Conservation (phyloP, 1,284 basidiomycete species). For the Pascua guehoae region DNA sequence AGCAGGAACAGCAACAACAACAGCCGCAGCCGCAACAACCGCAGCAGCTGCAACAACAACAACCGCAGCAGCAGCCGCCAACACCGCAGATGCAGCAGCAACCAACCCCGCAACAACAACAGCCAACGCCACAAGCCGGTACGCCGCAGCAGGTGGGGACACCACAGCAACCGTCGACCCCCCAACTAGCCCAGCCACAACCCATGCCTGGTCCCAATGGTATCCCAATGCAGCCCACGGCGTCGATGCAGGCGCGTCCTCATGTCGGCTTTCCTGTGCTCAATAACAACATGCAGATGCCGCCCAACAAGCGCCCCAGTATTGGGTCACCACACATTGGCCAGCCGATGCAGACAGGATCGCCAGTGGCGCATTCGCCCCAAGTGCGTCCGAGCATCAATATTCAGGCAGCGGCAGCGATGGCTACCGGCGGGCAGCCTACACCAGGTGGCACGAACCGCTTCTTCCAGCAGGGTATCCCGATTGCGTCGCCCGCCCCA, state of each 20-base stretch:
- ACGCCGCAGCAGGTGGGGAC: slow-evolving; percentile 2
- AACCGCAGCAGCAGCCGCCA: slow-evolving; percentile 1
- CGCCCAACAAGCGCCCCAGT: slow-evolving; percentile 34
- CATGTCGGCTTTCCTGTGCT: slow-evolving; percentile 16
- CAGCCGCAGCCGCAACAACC: not conserved
- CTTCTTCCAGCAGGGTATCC: slow-evolving; percentile 38
- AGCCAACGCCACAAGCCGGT: not conserved
- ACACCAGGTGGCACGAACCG: slow-evolving; percentile 13
- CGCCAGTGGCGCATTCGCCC: slow-evolving; percentile 17
- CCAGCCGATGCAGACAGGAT: slow-evolving; percentile 2
- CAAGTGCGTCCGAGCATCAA: slow-evolving; percentile 18
- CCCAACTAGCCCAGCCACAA: not conserved
- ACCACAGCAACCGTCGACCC: slow-evolving; percentile 1
- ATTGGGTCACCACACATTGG: not conserved
- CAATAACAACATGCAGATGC: slow-evolving; percentile 35
- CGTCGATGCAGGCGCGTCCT: slow-evolving; percentile 13
- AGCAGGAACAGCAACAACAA: slow-evolving; percentile 2
- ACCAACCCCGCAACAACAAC: not conserved
- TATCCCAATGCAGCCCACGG: slow-evolving; percentile 10
- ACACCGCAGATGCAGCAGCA: not conserved
- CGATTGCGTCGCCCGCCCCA: slow-evolving; percentile 15
- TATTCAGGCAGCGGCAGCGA: slow-evolving; percentile 5
- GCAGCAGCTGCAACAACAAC: slow-evolving; percentile 3
- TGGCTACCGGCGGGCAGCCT: slow-evolving; percentile 1
- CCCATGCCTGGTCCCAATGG: slow-evolving; percentile 1